Conservation (phyloP, 2,329 filamentous ascomycete species). For the Magnaporthales sp. region DNA sequence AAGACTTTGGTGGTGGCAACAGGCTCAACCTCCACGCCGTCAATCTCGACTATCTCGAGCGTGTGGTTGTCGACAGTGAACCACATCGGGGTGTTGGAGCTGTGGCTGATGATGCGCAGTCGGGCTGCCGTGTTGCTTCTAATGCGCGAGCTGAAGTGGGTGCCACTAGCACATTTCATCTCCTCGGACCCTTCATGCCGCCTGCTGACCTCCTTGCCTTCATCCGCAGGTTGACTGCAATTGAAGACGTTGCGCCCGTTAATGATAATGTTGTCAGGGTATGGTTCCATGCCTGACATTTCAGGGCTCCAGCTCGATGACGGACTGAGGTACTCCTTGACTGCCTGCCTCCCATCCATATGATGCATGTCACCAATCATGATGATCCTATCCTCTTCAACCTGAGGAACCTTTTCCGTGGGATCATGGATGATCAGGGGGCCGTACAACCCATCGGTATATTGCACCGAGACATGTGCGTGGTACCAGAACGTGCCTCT, state of each 20-base stretch:
- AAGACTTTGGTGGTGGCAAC: slow-evolving; percentile 51
- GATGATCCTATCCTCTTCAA: slow-evolving; percentile 49
- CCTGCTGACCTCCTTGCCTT: background rate
- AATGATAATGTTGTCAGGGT: slow-evolving; percentile 9
- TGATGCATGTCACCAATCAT: slow-evolving; percentile 69
- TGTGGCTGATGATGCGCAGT: slow-evolving; percentile 30
- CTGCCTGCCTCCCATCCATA: slow-evolving; percentile 29
- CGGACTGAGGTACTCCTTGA: slow-evolving; percentile 26
- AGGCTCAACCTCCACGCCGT: slow-evolving; percentile 28
- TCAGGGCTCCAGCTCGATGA: slow-evolving; percentile 32
- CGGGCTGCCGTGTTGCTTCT: slow-evolving; percentile 18
- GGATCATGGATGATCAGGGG: slow-evolving; percentile 58
- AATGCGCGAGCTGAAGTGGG: slow-evolving; percentile 22
- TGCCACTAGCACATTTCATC: slow-evolving; percentile 20
- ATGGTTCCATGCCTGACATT: slow-evolving; percentile 11
- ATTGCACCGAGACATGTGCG: slow-evolving; percentile 48
- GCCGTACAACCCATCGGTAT: slow-evolving; percentile 56
- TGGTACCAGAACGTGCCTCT: slow-evolving; percentile 44
- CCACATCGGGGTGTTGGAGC: slow-evolving; percentile 27
- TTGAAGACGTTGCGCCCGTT: slow-evolving; percentile 9
- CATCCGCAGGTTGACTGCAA: slow-evolving; percentile 6
- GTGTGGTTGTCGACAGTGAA: slow-evolving; percentile 29
- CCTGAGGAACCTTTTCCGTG: slow-evolving; percentile 37
- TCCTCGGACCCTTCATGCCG: slow-evolving; percentile 11
- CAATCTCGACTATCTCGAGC: slow-evolving; percentile 28